These are phyloP conservation scores for Cetradonia linearis DNA, from an alignment of 495 filamentous ascomycete genomes.

Conservation along the genomic window DNA sequence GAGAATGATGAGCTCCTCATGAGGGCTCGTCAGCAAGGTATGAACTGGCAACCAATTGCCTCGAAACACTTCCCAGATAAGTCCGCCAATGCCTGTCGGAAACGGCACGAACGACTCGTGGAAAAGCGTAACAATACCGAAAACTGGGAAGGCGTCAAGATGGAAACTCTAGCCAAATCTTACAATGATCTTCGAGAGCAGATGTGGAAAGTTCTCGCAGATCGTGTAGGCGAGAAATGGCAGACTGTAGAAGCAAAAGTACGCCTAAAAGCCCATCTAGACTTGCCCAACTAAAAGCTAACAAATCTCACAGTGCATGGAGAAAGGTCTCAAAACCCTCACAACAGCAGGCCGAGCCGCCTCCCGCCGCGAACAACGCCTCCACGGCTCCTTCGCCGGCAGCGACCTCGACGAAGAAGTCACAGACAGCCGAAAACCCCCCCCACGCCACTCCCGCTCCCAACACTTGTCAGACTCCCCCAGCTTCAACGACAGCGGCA, in stretches of 20 bases:
- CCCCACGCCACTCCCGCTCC: conserved; percentile 12
- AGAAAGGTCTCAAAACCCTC: conserved; percentile 43
- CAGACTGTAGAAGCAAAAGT: conserved; percentile 60
- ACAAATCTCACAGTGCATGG: conserved; percentile 36
- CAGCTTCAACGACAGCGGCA: conserved; percentile 16
- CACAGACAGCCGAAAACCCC: neutral
- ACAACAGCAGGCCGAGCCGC: conserved; percentile 31
- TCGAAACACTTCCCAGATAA: conserved; percentile 58
- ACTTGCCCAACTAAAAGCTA: no score
- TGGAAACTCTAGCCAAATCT: conserved; percentile 53
- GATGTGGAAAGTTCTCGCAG: conserved; percentile 59
- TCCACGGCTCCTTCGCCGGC: neutral
- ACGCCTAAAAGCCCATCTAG: no score
- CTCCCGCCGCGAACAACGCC: conserved; percentile 16
- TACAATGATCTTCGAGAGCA: conserved; percentile 60
- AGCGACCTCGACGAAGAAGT: neutral
- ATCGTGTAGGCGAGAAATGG: conserved; percentile 58
- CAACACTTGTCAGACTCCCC: conserved; percentile 4
- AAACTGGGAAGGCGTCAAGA: conserved; percentile 57
- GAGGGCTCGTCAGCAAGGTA: conserved; percentile 48
- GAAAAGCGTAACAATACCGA: conserved; percentile 47
- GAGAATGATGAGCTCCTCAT: conserved; percentile 56
- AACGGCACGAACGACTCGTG: conserved; percentile 65
- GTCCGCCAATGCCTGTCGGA: conserved; percentile 69
- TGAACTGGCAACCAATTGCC: conserved; percentile 66